Percentiles rank a stretch among this genome's conserved stretches.
phyloP scores from a whole-genome alignment of 2,329 filamentous ascomycete genomes.

The Beauveria sp. region DNA sequence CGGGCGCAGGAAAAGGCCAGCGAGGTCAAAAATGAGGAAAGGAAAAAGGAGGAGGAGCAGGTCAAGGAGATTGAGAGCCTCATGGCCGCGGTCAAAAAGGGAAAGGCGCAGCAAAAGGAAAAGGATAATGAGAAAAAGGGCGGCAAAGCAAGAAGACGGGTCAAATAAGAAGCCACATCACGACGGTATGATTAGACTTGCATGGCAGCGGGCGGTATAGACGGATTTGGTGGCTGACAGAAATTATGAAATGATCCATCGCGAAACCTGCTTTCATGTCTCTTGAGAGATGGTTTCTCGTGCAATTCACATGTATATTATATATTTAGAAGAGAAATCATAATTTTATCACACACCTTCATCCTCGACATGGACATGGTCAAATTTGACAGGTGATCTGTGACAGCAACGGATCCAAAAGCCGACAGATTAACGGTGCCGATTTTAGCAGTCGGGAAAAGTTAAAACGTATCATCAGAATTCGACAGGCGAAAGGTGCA shows the following conservation, averaged over 20 bases:
- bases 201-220: neutral
- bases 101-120: conserved; percentile 26
- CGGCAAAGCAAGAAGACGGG: conserved; percentile 4
- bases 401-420: too few relatives aligned
- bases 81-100: conserved; percentile 37
- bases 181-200: conserved; percentile 4
- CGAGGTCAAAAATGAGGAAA: conserved; percentile 24
- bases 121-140: neutral
- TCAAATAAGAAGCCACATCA: neutral
- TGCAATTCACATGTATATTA: too few relatives aligned
- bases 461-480: too few relatives aligned
- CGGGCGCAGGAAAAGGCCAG: conserved; percentile 24
- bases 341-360: too few relatives aligned
- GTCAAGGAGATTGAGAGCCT: conserved; percentile 28
- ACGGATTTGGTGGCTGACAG: neutral
- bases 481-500: too few relatives aligned
- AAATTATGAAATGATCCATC: neutral
- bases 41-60: conserved; percentile 28
- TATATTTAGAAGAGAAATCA: too few relatives aligned
- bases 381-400: too few relatives aligned
- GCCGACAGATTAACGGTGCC: too few relatives aligned
- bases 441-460: too few relatives aligned
- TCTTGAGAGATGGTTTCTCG: neutral
- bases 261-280: neutral
- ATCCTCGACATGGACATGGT: too few relatives aligned